Evolutionary conservation across 768 basidiomycete genomes (phyloP), one percentile per base, ranked within the genome.

Genomic region (Pleurotus sapidus): DNA sequence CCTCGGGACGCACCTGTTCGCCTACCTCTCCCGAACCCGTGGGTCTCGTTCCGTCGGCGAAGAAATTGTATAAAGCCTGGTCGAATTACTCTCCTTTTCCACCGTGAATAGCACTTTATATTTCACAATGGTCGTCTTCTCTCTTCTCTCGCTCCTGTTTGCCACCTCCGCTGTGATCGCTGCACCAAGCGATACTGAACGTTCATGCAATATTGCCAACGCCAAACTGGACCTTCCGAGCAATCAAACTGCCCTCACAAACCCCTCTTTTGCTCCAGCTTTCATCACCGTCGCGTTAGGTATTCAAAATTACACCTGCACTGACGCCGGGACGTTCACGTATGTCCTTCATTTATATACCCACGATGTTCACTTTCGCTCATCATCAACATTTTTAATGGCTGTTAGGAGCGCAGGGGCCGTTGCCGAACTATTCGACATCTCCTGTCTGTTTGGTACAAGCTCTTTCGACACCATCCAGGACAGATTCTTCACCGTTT

Each of bases 261-360:
- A 64, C n/a, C 80, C 80, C 4, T 65, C 68, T 3, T 57, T 61
- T 15, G 57, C 67, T 0, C 69, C 74, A 1, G 70, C 67, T 7
- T 80, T 71, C 63, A 73, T 83, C 49, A 74, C 72, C 8, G 64
- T 82, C 14, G 80, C 70, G 7, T 65, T 81, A 48, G 78, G 81
- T 20, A 74, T 73, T 14, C 82, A 84, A 64, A 83, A 84, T 65
- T 84, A 84, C 65, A 84, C 80, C 30, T 84, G 83, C 37, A 64
- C 42, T 6, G 42, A 57, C 45, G 68, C 71, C 42, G 80, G 72
- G 56, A 77, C 72, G 54, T 84, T 72, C 62, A 72, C 73, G 83
- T 84, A 55, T 60, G 79, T 63, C 11, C 40, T 56, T 54, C 8
- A n/a, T 20, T 20, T 20, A 20, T 1, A 20, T 20, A 20, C 20